These are phyloP conservation scores for Diplodia scrobiculata DNA, from an alignment of 2,329 filamentous ascomycete genomes.

Conservation along the genomic window DNA sequence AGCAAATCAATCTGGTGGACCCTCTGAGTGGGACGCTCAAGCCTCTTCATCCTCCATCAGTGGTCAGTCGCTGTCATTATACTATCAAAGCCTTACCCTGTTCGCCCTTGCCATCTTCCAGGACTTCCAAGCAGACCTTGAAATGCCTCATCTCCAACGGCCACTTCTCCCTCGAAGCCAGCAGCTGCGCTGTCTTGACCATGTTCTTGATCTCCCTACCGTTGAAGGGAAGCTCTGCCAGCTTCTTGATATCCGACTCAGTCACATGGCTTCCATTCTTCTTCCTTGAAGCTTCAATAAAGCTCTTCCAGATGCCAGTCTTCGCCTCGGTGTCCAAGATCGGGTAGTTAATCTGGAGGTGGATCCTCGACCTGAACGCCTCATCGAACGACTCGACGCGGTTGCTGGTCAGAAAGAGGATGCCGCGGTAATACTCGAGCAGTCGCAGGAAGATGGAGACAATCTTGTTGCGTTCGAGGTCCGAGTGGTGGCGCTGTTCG, in stretches of 20 bases:
- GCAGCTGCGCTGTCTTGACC: constrained; percentile 13
- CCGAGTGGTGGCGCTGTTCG: constrained; percentile 50
- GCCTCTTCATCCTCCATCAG: no score
- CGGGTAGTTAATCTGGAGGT: constrained; percentile 32
- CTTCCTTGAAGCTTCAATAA: not conserved
- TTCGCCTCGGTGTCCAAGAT: not conserved
- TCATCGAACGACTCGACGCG: constrained; percentile 34
- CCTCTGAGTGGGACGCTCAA: not conserved
- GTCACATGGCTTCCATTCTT: constrained; percentile 2
- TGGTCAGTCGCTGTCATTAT: not conserved
- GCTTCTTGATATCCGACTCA: not conserved
- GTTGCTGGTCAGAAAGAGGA: constrained; percentile 40
- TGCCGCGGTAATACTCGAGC: constrained; percentile 32
- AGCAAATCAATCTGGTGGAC: no score
- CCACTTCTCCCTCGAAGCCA: constrained; percentile 2
- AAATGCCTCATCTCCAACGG: constrained; percentile 11
- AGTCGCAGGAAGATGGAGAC: constrained; percentile 29
- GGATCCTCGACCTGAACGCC: constrained; percentile 34
- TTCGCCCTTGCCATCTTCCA: not conserved
- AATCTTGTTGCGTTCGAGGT: constrained; percentile 56
- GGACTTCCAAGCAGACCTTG: not conserved
- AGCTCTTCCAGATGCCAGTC: constrained; percentile 10
- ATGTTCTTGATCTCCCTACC: constrained; percentile 19
- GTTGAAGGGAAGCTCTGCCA: not conserved
- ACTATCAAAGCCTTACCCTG: not conserved